Evolutionary conservation across 2,329 filamentous ascomycete species (phyloP), one percentile per base, ranked within the genome.

Genomic region (Escovopsis sp.): DNA sequence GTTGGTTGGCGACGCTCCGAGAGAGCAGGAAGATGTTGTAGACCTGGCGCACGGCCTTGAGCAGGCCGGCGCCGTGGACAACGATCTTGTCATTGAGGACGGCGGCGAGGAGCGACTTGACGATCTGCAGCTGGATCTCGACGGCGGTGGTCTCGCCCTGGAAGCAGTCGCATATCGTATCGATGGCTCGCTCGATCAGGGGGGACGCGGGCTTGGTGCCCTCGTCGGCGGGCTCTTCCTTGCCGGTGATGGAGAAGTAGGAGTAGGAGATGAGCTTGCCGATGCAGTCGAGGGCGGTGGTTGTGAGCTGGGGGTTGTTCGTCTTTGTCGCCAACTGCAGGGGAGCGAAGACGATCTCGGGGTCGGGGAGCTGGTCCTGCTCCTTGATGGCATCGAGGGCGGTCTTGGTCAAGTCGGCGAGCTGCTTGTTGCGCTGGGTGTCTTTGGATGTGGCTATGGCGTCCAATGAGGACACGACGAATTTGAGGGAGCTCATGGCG

Each of bases 101-200:
- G 12, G 93, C 93, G 12, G 91, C 88, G 46, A 98, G 69, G 46
- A 98, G 70, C 2, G 91, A 96, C 66, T 98, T 96, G 60, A 98
- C 86, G 53, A 98, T 98, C 64, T 98, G 91, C 53, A 96, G 76
- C 62, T 98, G 91, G 39, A 96, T 82, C 60, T 95, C 89, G 41
- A 82, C 75, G 4, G 86, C 80, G 0, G 93, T 98, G 2, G 85
- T 85, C 65, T 98, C 91, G 57, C 91, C 89, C 59, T 96, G 88
- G 59, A 98, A 98, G 61, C 91, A 98, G 59, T 96, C 89, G 70
- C 91, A 98, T 69, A 98, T 98, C 33, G 91, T 94, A 64, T 98
- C 93, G 56, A 98, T 98, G 45, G 93, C 91, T 50, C 89, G 77
- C 65, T 98, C 93, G 57, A 98, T 98, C 51, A 98, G 70, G 12